Conservation (phyloP, 2,329 filamentous ascomycete genomes). For the Clarireedia homoeocarpa region DNA sequence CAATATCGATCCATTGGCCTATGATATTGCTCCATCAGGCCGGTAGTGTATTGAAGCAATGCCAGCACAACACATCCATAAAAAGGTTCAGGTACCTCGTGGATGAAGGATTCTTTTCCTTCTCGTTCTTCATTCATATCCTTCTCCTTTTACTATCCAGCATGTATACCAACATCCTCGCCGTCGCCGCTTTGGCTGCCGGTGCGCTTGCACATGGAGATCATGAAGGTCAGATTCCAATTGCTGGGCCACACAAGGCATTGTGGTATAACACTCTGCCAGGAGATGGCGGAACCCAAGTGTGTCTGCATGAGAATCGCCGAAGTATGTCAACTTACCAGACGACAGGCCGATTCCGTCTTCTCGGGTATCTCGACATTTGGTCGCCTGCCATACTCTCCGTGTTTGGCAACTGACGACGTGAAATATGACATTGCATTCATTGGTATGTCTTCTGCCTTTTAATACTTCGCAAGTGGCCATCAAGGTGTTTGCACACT, state of each 20-base stretch:
- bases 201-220: conserved; percentile 88
- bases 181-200: conserved; percentile 19
- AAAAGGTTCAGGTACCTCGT: background rate
- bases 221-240: conserved; percentile 54
- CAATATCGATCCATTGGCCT: background rate
- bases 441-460: conserved; percentile 46
- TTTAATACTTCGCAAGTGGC: conserved; percentile 7
- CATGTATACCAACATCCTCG: conserved; percentile 25
- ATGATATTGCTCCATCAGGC: background rate
- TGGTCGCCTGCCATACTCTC: conserved; percentile 68
- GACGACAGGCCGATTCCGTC: conserved; percentile 66
- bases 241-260: conserved; percentile 58
- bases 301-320: conserved; percentile 30
- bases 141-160: conserved; percentile 2
- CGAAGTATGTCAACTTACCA: conserved; percentile 6
- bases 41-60: background rate
- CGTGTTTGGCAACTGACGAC: conserved; percentile 62
- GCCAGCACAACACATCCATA: conserved; percentile 2
- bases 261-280: conserved; percentile 80
- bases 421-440: conserved; percentile 81
- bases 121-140: background rate
- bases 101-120: background rate
- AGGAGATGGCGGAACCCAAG: conserved; percentile 78
- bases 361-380: conserved; percentile 87
- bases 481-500: conserved; percentile 3